Conservation (phyloP, 2,329 filamentous ascomycete genomes). For the Ophiosphaerella korrae region DNA sequence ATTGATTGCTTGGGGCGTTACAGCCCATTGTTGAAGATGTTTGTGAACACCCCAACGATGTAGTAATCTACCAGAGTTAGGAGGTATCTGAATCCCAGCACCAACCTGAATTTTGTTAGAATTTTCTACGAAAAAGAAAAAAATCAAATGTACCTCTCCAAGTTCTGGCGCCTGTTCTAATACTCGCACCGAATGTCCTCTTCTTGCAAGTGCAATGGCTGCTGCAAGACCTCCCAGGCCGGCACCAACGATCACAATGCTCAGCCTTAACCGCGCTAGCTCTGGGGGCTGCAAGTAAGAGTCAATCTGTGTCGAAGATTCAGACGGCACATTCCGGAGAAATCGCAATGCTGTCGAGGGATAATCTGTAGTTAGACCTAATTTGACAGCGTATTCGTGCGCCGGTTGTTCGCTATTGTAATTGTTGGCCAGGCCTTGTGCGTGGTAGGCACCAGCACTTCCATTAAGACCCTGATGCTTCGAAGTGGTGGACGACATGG, state of each 20-base stretch:
- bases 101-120: constrained; percentile 5
- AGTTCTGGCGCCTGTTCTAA: constrained; percentile 25
- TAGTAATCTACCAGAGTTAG: constrained; percentile 50
- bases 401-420: no score
- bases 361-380: no score
- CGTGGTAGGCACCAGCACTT: no score
- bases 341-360: no score
- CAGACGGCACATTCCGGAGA: no score
- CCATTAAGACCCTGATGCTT: no score
- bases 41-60: constrained; percentile 51
- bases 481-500: no score
- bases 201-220: constrained; percentile 49
- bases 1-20: constrained; percentile 51
- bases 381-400: no score
- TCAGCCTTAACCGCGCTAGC: no score
- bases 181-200: constrained; percentile 20
- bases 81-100: constrained; percentile 21
- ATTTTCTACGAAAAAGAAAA: not conserved
- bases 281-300: no score
- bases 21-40: constrained; percentile 5
- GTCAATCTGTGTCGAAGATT: no score
- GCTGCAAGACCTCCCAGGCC: constrained; percentile 50
- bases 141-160: constrained; percentile 38
- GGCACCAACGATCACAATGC: constrained; percentile 46
- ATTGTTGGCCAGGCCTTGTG: no score